phyloP scores from a whole-genome alignment of 2,329 filamentous ascomycete species.

The Claviceps capensis region DNA sequence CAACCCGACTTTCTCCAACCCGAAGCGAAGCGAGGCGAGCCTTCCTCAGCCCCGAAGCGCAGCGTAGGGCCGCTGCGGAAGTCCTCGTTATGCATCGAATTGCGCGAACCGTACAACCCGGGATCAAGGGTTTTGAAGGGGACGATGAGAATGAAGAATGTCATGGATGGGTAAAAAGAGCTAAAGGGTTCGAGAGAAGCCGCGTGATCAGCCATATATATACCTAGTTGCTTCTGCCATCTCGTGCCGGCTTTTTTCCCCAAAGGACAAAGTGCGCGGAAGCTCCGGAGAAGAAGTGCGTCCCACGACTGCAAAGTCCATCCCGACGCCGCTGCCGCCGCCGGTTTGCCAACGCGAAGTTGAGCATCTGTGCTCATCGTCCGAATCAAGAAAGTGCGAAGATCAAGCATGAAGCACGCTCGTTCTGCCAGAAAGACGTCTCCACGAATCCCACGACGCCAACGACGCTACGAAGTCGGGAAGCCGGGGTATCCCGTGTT shows the following conservation, averaged over 20 bases:
- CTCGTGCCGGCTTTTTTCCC: no score
- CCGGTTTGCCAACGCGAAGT: neutral
- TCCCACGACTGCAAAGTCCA: neutral
- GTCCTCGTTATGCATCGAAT: no score
- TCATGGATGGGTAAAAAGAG: no score
- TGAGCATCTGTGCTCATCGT: neutral
- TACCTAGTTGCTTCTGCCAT: no score
- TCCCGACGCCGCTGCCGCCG: neutral
- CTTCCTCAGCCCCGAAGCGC: no score
- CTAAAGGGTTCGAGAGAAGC: no score
- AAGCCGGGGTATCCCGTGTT: neutral
- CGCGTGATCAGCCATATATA: neutral
- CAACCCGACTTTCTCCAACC: no score
- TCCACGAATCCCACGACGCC: neutral
- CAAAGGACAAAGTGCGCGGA: neutral
- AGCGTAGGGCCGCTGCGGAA: no score
- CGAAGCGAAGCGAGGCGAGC: no score
- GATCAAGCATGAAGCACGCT: neutral
- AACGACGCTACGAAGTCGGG: neutral
- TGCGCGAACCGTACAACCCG: no score
- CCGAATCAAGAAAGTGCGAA: neutral
- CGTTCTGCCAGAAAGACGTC: neutral
- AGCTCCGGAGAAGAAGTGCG: neutral
- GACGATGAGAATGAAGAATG: no score
- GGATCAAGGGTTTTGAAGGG: no score